Percentiles rank a stretch among this genome's conserved stretches.
phyloP scores from a whole-genome alignment of 1,139 yeast species.

The Pneumocystis canis region DNA sequence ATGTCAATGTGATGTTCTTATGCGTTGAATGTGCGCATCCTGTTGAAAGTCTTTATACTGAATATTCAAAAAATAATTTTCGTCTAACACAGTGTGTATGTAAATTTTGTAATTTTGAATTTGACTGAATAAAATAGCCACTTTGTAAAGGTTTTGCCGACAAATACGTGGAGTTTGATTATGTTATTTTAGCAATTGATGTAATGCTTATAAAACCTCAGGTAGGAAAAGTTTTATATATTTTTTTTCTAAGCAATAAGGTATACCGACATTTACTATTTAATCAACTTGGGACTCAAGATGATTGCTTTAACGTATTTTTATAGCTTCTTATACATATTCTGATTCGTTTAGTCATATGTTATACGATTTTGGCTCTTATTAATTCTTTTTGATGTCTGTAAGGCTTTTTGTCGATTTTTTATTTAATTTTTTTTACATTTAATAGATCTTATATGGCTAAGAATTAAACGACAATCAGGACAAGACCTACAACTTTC shows the following conservation, averaged over 20 bases:
- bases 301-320: conserved; percentile 4
- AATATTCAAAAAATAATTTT: conserved; percentile 65
- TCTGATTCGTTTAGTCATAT: conserved; percentile 16
- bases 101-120: background rate
- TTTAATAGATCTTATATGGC: conserved; percentile 87
- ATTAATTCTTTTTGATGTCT: conserved; percentile 1
- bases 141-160: conserved; percentile 66
- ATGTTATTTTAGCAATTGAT: conserved; percentile 70
- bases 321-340: conserved; percentile 12
- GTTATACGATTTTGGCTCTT: background rate
- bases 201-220: conserved; percentile 68
- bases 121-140: conserved; percentile 18
- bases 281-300: conserved; percentile 38
- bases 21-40: conserved; percentile 75
- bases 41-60: conserved; percentile 50
- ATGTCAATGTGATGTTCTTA: background rate
- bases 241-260: background rate
- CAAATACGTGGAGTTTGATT: conserved; percentile 81
- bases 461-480: conserved; percentile 55
- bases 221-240: conserved; percentile 22
- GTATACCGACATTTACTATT: conserved; percentile 75
- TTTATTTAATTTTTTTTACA: conserved; percentile 25
- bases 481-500: conserved; percentile 2
- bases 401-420: conserved; percentile 31
- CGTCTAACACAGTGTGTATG: conserved; percentile 55